Conservation (phyloP, 2,329 filamentous ascomycete genomes). For the Aspergillus pseudoterreus region DNA sequence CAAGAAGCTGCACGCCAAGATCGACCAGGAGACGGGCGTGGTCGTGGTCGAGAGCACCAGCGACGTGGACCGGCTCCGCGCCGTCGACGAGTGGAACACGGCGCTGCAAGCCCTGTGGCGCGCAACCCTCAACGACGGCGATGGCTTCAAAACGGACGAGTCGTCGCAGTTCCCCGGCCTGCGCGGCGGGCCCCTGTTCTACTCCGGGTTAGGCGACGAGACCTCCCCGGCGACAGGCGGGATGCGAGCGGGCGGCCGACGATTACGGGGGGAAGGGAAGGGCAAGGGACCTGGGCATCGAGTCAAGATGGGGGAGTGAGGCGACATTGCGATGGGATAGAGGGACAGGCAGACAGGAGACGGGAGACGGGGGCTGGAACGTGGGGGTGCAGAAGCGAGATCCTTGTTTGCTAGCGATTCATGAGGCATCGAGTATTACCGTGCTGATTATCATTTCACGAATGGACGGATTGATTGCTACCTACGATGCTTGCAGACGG, state of each 20-base stretch:
- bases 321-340: conserved; percentile 4
- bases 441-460: neutral
- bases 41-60: conserved; percentile 73
- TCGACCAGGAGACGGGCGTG: conserved; percentile 82
- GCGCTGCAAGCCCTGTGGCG: conserved; percentile 67
- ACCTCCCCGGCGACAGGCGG: conserved; percentile 11
- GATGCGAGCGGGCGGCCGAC: conserved; percentile 20
- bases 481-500: neutral
- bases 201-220: conserved; percentile 32
- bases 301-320: conserved; percentile 7
- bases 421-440: neutral
- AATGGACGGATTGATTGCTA: neutral
- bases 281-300: conserved; percentile 18
- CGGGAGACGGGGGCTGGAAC: neutral
- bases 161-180: conserved; percentile 23
- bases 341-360: neutral
- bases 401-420: conserved; percentile 2
- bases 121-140: conserved; percentile 72
- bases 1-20: conserved; percentile 78
- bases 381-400: neutral
- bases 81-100: conserved; percentile 68
- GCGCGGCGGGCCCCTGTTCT: conserved; percentile 23
- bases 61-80: conserved; percentile 66
- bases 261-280: conserved; percentile 24
- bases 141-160: conserved; percentile 57